Percentiles rank a stretch among this genome's conserved stretches.
Evolutionary conservation across 495 filamentous ascomycete species (phyloP).

Genomic region (Xylaria longipes): DNA sequence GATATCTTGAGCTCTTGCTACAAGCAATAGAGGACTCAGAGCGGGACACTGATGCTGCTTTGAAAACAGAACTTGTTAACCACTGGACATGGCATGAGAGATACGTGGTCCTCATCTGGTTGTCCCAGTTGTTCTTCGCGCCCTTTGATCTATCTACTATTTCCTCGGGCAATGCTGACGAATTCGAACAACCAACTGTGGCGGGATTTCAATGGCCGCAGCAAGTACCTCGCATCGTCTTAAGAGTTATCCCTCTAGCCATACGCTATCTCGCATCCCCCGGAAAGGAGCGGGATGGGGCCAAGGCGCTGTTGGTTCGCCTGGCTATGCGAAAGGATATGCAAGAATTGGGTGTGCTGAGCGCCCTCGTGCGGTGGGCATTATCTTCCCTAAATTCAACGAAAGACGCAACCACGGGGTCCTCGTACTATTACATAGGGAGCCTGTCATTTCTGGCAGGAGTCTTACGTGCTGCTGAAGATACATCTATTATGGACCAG

Average conservation of each 20-base stretch:
- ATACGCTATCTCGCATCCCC: slow-evolving; percentile 72
- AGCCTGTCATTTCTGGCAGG: slow-evolving; percentile 79
- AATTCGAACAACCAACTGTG: slow-evolving; percentile 41
- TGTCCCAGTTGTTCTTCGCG: slow-evolving; percentile 89
- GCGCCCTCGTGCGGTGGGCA: slow-evolving; percentile 70
- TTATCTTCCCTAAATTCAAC: slow-evolving; percentile 59
- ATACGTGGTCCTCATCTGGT: slow-evolving; percentile 88
- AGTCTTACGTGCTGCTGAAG: slow-evolving; percentile 60
- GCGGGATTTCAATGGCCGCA: slow-evolving; percentile 54
- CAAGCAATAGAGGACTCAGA: slow-evolving; percentile 64
- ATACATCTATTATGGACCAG: slow-evolving; percentile 59
- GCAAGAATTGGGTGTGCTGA: slow-evolving; percentile 74
- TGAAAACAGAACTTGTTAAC: slow-evolving; percentile 28
- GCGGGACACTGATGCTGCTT: slow-evolving; percentile 23
- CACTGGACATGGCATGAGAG: slow-evolving; percentile 81
- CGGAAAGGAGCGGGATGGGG: slow-evolving; percentile 87
- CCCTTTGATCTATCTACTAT: slow-evolving; percentile 91
- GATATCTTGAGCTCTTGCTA: slow-evolving; percentile 78
- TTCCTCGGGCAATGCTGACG: slow-evolving; percentile 62
- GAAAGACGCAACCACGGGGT: slow-evolving; percentile 34
- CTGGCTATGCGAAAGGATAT: slow-evolving; percentile 86
- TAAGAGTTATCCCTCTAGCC: slow-evolving; percentile 72
- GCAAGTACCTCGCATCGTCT: slow-evolving; percentile 70
- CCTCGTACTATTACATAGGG: slow-evolving; percentile 68
- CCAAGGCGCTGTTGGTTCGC: slow-evolving; percentile 79